phyloP scores from a whole-genome alignment of 768 basidiomycete genomes.

The Pulveroboletus sp. region DNA sequence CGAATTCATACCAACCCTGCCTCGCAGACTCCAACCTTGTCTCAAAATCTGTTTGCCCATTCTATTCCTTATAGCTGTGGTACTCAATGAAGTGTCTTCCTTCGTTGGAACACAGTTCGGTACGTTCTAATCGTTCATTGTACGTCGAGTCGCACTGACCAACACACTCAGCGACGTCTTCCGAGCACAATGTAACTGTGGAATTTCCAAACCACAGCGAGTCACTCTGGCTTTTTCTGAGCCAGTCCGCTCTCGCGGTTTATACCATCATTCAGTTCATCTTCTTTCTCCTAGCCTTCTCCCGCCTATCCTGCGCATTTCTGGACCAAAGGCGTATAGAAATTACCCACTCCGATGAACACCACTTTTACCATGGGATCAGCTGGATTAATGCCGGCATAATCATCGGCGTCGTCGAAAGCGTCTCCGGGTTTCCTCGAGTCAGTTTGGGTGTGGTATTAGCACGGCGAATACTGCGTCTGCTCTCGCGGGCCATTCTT shows the following conservation, averaged over 20 bases:
- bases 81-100: constrained; percentile 58
- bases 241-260: constrained; percentile 55
- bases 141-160: neutral
- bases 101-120: constrained; percentile 58
- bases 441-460: constrained; percentile 51
- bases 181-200: constrained; percentile 28
- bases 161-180: constrained; percentile 5
- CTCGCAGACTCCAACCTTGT: constrained; percentile 44
- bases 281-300: constrained; percentile 56
- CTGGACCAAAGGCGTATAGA: constrained; percentile 53
- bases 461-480: constrained; percentile 54
- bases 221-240: constrained; percentile 54
- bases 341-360: constrained; percentile 40
- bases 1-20: constrained; percentile 51
- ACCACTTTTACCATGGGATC: constrained; percentile 52
- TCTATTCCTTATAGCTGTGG: constrained; percentile 53
- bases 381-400: constrained; percentile 63
- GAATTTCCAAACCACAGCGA: constrained; percentile 38
- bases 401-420: constrained; percentile 63
- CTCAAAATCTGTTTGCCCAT: constrained; percentile 44
- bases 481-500: constrained; percentile 50
- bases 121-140: constrained; percentile 28
- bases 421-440: constrained; percentile 55
- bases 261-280: constrained; percentile 54
- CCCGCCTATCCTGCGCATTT: constrained; percentile 50